Evolutionary conservation across 306 rosid genomes (phyloP).

Genomic region (Medicago arabica): DNA sequence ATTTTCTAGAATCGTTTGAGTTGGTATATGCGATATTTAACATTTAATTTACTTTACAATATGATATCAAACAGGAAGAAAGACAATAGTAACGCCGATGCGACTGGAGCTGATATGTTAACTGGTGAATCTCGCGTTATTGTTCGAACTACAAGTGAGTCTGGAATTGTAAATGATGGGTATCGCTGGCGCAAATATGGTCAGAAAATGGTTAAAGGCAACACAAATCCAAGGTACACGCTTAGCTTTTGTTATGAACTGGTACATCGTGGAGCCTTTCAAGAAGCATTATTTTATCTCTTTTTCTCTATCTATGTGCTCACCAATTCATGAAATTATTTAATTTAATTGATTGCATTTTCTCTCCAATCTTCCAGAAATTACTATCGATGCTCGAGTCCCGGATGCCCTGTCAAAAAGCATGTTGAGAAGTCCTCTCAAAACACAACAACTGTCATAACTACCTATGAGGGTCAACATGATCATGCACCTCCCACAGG

Average conservation of each 20-base stretch:
- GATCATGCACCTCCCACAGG: conserved; percentile 66
- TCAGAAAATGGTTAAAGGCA: conserved; percentile 89
- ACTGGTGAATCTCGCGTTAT: conserved; percentile 61
- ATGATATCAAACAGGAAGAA: conserved; percentile 63
- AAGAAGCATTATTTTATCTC: no score
- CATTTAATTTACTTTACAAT: conserved; percentile 33
- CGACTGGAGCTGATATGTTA: conserved; percentile 51
- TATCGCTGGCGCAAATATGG: conserved; percentile 98
- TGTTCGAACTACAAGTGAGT: conserved; percentile 77
- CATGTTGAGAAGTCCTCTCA: conserved; percentile 86
- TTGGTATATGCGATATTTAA: conserved; percentile 40
- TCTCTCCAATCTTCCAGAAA: conserved; percentile 63
- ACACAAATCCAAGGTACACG: conserved; percentile 78
- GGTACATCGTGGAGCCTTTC: conserved; percentile 11
- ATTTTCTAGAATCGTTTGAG: conserved; percentile 6
- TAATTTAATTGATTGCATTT: conserved; percentile 38
- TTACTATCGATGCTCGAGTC: conserved; percentile 88
- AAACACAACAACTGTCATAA: conserved; percentile 67
- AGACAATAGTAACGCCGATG: conserved; percentile 51
- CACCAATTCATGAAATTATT: conserved; percentile 25
- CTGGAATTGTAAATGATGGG: conserved; percentile 86
- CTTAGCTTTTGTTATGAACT: conserved; percentile 36
- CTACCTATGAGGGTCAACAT: conserved; percentile 89
- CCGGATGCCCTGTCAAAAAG: conserved; percentile 90
- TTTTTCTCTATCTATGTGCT: no score